Evolutionary conservation across 1,284 basidiomycete genomes (phyloP).

Genomic region (Rhizopogon hawkerae): DNA sequence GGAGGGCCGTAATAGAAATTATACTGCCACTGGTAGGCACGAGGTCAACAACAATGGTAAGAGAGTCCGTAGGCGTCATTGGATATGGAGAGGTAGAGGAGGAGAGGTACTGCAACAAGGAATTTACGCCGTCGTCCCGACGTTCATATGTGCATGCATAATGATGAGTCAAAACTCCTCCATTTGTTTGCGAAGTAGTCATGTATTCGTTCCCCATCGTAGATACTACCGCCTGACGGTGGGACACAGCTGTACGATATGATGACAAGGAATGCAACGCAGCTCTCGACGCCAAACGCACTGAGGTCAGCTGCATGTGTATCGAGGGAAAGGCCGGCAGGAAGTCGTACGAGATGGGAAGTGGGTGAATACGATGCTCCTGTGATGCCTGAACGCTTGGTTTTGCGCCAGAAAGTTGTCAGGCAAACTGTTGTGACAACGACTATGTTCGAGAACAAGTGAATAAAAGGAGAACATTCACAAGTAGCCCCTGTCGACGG

Average conservation of each 20-base stretch:
- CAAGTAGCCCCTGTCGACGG: constrained; percentile 19
- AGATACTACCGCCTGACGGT: neutral
- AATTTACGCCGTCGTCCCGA: constrained; percentile 11
- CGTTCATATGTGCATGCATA: neutral
- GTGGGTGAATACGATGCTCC: constrained; percentile 60
- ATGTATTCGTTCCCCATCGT: neutral
- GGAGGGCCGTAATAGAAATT: constrained; percentile 32
- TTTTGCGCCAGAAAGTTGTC: constrained; percentile 66
- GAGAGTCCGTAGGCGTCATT: constrained; percentile 2
- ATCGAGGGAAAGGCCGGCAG: constrained; percentile 58
- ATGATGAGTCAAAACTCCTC: constrained; percentile 11
- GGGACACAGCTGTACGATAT: constrained; percentile 10
- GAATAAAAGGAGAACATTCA: constrained; percentile 29
- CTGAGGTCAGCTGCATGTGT: constrained; percentile 55
- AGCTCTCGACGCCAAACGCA: constrained; percentile 58
- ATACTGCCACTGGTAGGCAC: constrained; percentile 8
- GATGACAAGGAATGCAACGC: constrained; percentile 33
- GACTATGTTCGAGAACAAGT: neutral
- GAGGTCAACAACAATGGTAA: neutral
- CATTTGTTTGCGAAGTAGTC: constrained; percentile 4
- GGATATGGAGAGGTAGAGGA: constrained; percentile 6
- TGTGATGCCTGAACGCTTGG: constrained; percentile 55
- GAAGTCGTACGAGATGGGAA: constrained; percentile 59
- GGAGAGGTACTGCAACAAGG: constrained; percentile 4
- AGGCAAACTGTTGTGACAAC: constrained; percentile 40